Percentiles rank a stretch among this genome's conserved stretches.
phyloP scores from a whole-genome alignment of 208 protist genomes.

The Strigomonas oncopelti region DNA sequence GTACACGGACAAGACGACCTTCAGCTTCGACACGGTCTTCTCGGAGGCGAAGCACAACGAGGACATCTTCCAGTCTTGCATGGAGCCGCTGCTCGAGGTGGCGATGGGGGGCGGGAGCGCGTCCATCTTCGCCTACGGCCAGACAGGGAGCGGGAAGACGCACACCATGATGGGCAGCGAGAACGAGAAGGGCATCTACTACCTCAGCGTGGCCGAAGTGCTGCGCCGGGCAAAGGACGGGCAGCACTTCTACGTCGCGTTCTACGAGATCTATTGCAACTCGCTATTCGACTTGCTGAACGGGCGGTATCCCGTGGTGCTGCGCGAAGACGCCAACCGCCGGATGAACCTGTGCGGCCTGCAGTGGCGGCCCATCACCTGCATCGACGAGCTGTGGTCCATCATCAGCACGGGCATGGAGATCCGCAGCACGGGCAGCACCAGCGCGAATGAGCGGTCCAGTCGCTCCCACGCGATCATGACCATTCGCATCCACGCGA shows the following conservation, averaged over 20 bases:
- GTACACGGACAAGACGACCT: conserved; percentile 92
- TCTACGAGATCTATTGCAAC: conserved; percentile 97
- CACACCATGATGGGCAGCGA: conserved; percentile 88
- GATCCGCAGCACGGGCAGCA: conserved; percentile 81
- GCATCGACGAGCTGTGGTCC: conserved; percentile 54
- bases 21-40: conserved; percentile 93
- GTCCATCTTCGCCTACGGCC: conserved; percentile 93
- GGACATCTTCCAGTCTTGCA: conserved; percentile 79
- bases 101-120: conserved; percentile 91
- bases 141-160: conserved; percentile 91
- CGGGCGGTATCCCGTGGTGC: conserved; percentile 70
- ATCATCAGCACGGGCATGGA: conserved; percentile 80
- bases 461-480: conserved; percentile 88
- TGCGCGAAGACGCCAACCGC: conserved; percentile 88
- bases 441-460: conserved; percentile 83
- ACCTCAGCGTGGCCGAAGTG: conserved; percentile 87
- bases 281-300: conserved; percentile 94
- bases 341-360: conserved; percentile 90
- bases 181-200: conserved; percentile 85
- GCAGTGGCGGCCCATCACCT: conserved; percentile 59
- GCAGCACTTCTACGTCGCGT: conserved; percentile 57
- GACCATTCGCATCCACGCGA: conserved; percentile 45
- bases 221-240: conserved; percentile 52
- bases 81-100: conserved; percentile 74
- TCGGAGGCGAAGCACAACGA: conserved; percentile 66